A percentile compares a stretch with the other conserved stretches of the same genome.
These are phyloP conservation scores for Colletotrichum camelliae DNA, from an alignment of 2,329 filamentous ascomycete species.

Conservation along the genomic window DNA sequence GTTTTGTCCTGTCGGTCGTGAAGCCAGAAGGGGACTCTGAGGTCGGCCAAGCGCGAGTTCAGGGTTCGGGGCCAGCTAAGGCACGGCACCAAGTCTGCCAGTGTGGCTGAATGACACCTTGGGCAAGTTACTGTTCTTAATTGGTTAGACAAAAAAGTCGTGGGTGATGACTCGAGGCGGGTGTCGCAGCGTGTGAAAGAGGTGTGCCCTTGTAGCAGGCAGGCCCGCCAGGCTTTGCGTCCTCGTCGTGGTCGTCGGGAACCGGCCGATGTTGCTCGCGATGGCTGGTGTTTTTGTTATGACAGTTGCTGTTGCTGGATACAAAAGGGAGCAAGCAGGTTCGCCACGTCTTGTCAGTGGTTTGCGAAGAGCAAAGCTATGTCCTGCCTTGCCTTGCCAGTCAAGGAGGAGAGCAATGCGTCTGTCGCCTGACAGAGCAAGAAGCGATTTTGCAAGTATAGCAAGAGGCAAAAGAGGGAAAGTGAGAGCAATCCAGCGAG, in stretches of 20 bases:
- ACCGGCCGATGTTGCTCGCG: background rate
- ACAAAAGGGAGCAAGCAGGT: background rate
- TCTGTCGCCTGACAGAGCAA: background rate
- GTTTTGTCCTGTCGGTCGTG: slow-evolving; percentile 11
- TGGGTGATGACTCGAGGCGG: slow-evolving; percentile 6
- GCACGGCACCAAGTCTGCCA: background rate
- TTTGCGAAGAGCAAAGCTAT: slow-evolving; percentile 1
- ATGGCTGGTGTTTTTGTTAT: background rate
- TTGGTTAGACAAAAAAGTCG: background rate
- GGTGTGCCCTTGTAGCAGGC: background rate
- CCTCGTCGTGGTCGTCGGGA: background rate
- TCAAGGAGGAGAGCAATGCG: slow-evolving; percentile 7
- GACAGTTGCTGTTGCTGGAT: background rate
- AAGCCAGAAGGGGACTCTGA: slow-evolving; percentile 8
- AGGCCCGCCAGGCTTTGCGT: background rate
- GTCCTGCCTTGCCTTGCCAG: slow-evolving; percentile 1
- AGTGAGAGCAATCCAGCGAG: background rate
- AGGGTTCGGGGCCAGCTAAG: background rate
- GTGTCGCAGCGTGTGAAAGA: background rate
- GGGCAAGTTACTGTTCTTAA: background rate
- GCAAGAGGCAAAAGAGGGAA: background rate
- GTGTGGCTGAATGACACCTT: slow-evolving; percentile 4
- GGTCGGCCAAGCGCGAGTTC: slow-evolving; percentile 4
- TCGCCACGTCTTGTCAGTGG: background rate
- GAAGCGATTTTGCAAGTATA: background rate